Percentiles rank a stretch among this genome's conserved stretches.
Evolutionary conservation across 305 asterid species (phyloP).

Genomic region (Fraxinus paxiana): DNA sequence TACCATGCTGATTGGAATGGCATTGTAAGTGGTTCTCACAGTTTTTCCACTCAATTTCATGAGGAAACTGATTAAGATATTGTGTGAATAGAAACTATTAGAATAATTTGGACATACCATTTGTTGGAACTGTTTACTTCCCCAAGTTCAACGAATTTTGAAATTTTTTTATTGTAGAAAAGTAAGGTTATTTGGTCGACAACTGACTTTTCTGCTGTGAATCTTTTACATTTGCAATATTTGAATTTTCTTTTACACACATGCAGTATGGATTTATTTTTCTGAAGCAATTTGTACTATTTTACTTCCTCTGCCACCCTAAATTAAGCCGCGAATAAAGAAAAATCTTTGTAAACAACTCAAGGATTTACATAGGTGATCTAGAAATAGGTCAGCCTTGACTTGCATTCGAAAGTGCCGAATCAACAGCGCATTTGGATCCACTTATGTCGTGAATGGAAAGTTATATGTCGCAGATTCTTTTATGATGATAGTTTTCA

Average conservation of each 20-base stretch:
- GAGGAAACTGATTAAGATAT: constrained; percentile 1
- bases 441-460: not conserved
- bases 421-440: not conserved
- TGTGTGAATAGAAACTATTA: not conserved
- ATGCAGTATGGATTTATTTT: not conserved
- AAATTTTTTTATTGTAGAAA: not conserved
- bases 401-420: not conserved
- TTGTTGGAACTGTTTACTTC: not conserved
- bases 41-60: constrained; percentile 20
- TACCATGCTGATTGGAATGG: constrained; percentile 99
- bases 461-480: not conserved
- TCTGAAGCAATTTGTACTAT: not conserved
- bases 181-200: not conserved
- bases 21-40: constrained; percentile 62
- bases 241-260: not conserved
- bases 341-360: not conserved
- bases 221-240: not conserved
- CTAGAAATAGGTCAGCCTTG: not conserved
- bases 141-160: not conserved
- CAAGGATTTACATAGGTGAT: not conserved
- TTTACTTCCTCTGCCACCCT: not conserved
- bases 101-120: constrained; percentile 1
- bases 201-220: not conserved
- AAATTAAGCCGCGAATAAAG: not conserved
- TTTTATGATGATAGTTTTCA: not conserved